Conservation (phyloP, 805 yeast genomes). For the Wickerhamiella lipophila region DNA sequence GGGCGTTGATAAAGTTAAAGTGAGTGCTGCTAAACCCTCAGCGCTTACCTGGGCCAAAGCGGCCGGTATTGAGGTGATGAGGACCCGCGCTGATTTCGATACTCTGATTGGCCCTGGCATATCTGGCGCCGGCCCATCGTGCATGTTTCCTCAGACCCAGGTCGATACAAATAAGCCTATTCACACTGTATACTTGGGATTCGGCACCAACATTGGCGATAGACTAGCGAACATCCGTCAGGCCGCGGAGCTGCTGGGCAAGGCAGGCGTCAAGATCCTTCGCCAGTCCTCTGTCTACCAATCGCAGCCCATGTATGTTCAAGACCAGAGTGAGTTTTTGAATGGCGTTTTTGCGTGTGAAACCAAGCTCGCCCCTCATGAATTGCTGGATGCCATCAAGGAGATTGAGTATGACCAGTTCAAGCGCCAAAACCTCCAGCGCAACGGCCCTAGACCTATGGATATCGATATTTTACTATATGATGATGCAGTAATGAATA, state of each 20-base stretch:
- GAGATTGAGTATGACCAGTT: slow-evolving; percentile 63
- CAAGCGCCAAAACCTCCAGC: slow-evolving; percentile 60
- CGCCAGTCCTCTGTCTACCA: slow-evolving; percentile 68
- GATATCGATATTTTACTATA: slow-evolving; percentile 80
- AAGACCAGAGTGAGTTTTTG: slow-evolving; percentile 66
- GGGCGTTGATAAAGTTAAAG: slow-evolving; percentile 35
- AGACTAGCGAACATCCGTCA: slow-evolving; percentile 45
- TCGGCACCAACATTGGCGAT: slow-evolving; percentile 81
- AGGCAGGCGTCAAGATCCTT: slow-evolving; percentile 35
- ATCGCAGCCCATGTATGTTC: slow-evolving; percentile 84
- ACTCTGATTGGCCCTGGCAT: slow-evolving; percentile 20
- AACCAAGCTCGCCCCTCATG: slow-evolving; percentile 54
- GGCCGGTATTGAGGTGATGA: slow-evolving; percentile 69
- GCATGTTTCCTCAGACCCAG: slow-evolving; percentile 19
- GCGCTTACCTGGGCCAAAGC: slow-evolving; percentile 80
- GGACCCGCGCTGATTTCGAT: slow-evolving; percentile 36
- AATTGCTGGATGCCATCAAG: slow-evolving; percentile 49
- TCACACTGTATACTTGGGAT: slow-evolving; percentile 62
- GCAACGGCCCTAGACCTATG: slow-evolving; percentile 85
- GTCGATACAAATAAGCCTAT: slow-evolving; percentile 8
- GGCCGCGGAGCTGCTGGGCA: slow-evolving; percentile 41
- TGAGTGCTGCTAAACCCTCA: slow-evolving; percentile 69
- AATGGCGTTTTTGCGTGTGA: slow-evolving; percentile 66
- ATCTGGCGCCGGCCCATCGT: slow-evolving; percentile 6
- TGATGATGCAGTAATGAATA: slow-evolving; percentile 44